Percentiles rank a stretch among this genome's conserved stretches.
These are phyloP conservation scores for Gnomoniopsis sp. DNA, from an alignment of 2,329 filamentous ascomycete genomes.

Conservation along the genomic window DNA sequence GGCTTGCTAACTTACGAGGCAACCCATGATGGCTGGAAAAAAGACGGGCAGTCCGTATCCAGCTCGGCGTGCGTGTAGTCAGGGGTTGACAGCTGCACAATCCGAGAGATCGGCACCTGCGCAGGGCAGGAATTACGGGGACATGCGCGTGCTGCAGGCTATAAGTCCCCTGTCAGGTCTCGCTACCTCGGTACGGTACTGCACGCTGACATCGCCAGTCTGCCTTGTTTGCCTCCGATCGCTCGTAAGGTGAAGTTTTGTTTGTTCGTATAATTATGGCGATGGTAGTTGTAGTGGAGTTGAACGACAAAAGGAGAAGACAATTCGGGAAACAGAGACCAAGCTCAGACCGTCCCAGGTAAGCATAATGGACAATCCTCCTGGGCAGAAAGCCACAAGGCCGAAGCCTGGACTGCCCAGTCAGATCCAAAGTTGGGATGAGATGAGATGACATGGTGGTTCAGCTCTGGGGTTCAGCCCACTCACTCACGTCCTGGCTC, in stretches of 20 bases:
- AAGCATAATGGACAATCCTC: not conserved
- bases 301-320: not conserved
- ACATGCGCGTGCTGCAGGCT: not conserved
- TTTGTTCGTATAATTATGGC: conserved; percentile 20
- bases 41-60: conserved; percentile 15
- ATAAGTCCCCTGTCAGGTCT: not conserved
- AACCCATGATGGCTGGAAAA: conserved; percentile 14
- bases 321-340: not conserved
- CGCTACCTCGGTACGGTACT: conserved; percentile 2
- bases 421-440: not conserved
- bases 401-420: not conserved
- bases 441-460: not conserved
- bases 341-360: not conserved
- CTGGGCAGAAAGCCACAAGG: not conserved
- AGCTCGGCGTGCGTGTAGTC: not conserved
- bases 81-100: conserved; percentile 2
- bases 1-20: conserved; percentile 17
- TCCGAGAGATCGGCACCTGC: not conserved
- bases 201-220: not conserved
- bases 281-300: not conserved
- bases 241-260: not conserved
- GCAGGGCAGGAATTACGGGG: not conserved
- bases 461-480: not conserved
- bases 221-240: not conserved
- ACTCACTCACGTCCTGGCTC: not conserved